These are phyloP conservation scores for Botrytis cinerea DNA, from an alignment of 2,329 filamentous ascomycete species.

Conservation along the genomic window DNA sequence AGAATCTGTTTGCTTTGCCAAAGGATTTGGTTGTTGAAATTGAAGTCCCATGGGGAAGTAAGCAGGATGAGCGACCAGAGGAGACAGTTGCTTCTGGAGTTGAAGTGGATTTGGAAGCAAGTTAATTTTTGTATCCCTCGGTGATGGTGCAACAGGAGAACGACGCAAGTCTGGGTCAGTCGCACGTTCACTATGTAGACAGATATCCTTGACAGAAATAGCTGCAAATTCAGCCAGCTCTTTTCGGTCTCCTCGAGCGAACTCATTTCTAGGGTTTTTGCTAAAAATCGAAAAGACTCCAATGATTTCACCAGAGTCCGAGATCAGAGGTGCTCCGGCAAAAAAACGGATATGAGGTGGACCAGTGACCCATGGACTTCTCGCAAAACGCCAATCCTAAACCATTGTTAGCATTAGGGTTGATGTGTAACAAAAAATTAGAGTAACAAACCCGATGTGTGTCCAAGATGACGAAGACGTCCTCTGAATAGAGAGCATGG, in stretches of 20 bases:
- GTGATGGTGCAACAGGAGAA: slow-evolving; percentile 25
- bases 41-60: background rate
- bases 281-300: slow-evolving; percentile 42
- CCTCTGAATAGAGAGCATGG: slow-evolving; percentile 42
- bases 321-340: slow-evolving; percentile 43
- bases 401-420: slow-evolving; percentile 19
- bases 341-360: slow-evolving; percentile 43
- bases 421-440: background rate
- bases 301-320: slow-evolving; percentile 37
- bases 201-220: slow-evolving; percentile 29
- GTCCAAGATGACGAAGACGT: slow-evolving; percentile 43
- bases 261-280: slow-evolving; percentile 35
- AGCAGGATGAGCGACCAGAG: background rate
- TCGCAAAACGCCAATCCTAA: slow-evolving; percentile 44
- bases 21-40: background rate
- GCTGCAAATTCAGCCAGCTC: slow-evolving; percentile 40
- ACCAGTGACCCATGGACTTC: slow-evolving; percentile 40
- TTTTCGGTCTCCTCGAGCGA: slow-evolving; percentile 34
- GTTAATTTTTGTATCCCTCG: slow-evolving; percentile 27
- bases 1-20: slow-evolving; percentile 3
- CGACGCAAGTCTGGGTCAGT: slow-evolving; percentile 22
- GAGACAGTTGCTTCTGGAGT: background rate
- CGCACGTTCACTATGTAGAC: slow-evolving; percentile 21
- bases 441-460: slow-evolving; percentile 38
- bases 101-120: slow-evolving; percentile 19